These are phyloP conservation scores for Oidium heveae DNA, from an alignment of 2,329 filamentous ascomycete species.

Conservation along the genomic window DNA sequence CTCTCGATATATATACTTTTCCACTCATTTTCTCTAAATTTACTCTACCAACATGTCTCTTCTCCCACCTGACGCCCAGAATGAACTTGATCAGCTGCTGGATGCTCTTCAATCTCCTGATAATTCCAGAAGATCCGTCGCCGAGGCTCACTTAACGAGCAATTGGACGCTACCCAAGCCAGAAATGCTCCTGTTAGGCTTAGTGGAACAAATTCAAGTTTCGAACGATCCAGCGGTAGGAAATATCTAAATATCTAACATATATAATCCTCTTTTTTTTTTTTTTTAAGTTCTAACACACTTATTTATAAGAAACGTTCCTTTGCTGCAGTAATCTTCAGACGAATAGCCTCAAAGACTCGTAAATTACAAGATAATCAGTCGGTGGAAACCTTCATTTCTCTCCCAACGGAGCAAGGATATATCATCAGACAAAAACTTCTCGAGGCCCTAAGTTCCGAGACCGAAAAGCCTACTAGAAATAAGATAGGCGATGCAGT, in stretches of 20 bases:
- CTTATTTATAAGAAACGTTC: slow-evolving; percentile 41
- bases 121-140: slow-evolving; percentile 61
- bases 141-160: slow-evolving; percentile 72
- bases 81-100: slow-evolving; percentile 65
- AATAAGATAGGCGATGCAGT: slow-evolving; percentile 98
- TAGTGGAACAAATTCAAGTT: slow-evolving; percentile 73
- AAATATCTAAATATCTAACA: not conserved
- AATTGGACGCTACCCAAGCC: slow-evolving; percentile 69
- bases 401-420: slow-evolving; percentile 47
- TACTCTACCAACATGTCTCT: slow-evolving; percentile 39
- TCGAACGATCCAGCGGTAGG: slow-evolving; percentile 24
- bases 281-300: not conserved
- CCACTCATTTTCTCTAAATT: not conserved
- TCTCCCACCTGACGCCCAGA: slow-evolving; percentile 59
- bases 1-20: not conserved
- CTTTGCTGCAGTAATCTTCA: slow-evolving; percentile 82
- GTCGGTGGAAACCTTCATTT: slow-evolving; percentile 64
- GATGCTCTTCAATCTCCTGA: slow-evolving; percentile 73
- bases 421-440: slow-evolving; percentile 63
- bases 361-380: slow-evolving; percentile 50
- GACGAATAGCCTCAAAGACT: slow-evolving; percentile 73
- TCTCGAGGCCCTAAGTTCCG: slow-evolving; percentile 47
- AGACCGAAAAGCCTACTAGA: slow-evolving; percentile 48
- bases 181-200: slow-evolving; percentile 74
- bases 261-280: not conserved